Conservation (phyloP, 768 basidiomycete genomes). For the Termitomyces titanicus region DNA sequence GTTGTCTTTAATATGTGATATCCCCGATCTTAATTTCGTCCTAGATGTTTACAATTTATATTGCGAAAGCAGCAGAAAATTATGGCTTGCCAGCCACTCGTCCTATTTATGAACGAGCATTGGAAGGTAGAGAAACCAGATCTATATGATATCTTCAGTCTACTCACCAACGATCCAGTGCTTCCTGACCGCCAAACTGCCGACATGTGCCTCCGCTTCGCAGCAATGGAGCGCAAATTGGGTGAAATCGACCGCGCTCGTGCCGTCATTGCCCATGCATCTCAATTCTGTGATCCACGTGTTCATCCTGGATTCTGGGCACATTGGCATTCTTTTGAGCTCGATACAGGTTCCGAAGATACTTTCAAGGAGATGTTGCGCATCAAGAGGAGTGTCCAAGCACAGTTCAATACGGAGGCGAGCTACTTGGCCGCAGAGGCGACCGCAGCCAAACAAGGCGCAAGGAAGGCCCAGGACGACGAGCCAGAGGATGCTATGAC, state of each 20-base stretch:
- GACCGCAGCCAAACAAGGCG: slow-evolving; percentile 61
- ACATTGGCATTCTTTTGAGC: slow-evolving; percentile 97
- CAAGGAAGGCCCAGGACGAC: slow-evolving; percentile 42
- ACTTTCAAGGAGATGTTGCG: slow-evolving; percentile 95
- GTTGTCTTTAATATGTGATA: slow-evolving; percentile 15
- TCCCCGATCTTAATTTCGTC: not conserved
- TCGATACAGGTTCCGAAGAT: slow-evolving; percentile 98
- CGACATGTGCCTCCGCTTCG: slow-evolving; percentile 97
- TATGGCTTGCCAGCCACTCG: slow-evolving; percentile 95
- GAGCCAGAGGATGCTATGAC: slow-evolving; percentile 80
- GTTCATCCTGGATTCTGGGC: slow-evolving; percentile 91
- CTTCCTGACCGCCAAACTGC: slow-evolving; percentile 94
- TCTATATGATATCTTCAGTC: not conserved
- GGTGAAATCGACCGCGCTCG: slow-evolving; percentile 98
- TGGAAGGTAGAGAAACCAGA: slow-evolving; percentile 51
- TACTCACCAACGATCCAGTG: slow-evolving; percentile 27
- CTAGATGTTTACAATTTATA: slow-evolving; percentile 96
- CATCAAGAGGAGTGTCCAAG: slow-evolving; percentile 97
- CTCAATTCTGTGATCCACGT: slow-evolving; percentile 97
- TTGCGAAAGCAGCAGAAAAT: slow-evolving; percentile 94
- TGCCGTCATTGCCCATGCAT: slow-evolving; percentile 95
- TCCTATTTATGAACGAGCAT: slow-evolving; percentile 92
- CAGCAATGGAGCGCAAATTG: slow-evolving; percentile 92
- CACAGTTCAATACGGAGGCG: slow-evolving; percentile 97
- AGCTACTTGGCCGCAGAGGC: slow-evolving; percentile 92